Conservation (phyloP, 805 yeast genomes). For the Candida boleticola region DNA sequence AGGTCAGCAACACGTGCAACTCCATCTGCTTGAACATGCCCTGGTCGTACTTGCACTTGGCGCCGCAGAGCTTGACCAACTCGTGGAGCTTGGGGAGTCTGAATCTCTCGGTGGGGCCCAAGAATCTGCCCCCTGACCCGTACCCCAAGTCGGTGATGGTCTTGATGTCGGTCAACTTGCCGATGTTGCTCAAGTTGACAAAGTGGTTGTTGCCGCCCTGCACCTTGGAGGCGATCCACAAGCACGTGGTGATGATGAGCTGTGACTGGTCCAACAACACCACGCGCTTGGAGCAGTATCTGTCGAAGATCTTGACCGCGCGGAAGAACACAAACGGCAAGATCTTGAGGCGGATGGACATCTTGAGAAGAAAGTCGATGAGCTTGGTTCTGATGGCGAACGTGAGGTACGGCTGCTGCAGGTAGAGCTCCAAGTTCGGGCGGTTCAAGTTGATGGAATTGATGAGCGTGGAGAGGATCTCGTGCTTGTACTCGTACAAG, state of each 20-base stretch:
- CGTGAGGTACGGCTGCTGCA: slow-evolving; percentile 84
- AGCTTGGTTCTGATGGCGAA: slow-evolving; percentile 70
- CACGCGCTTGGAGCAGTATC: slow-evolving; percentile 86
- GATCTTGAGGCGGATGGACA: slow-evolving; percentile 60
- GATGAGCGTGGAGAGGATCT: slow-evolving; percentile 41
- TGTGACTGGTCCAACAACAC: slow-evolving; percentile 86
- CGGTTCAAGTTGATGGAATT: slow-evolving; percentile 32
- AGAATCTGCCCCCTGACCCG: slow-evolving; percentile 56
- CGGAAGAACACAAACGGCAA: slow-evolving; percentile 66
- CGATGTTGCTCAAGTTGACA: slow-evolving; percentile 40
- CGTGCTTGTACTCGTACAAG: slow-evolving; percentile 52
- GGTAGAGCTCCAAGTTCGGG: slow-evolving; percentile 59
- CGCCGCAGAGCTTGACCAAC: slow-evolving; percentile 69
- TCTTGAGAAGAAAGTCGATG: slow-evolving; percentile 77
- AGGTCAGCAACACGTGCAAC: slow-evolving; percentile 39
- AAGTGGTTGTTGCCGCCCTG: slow-evolving; percentile 73
- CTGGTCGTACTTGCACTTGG: slow-evolving; percentile 48
- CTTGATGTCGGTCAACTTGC: slow-evolving; percentile 19
- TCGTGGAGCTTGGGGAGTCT: slow-evolving; percentile 74
- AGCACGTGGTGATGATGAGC: slow-evolving; percentile 84
- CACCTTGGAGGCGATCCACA: slow-evolving; percentile 91
- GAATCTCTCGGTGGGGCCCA: slow-evolving; percentile 71
- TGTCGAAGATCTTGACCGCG: slow-evolving; percentile 76
- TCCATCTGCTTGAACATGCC: slow-evolving; percentile 64
- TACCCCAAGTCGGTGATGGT: slow-evolving; percentile 40